Base-by-base conservation (phyloP, 2,329 filamentous ascomycete species). In the Pseudogymnoascus pannorum region DNA sequence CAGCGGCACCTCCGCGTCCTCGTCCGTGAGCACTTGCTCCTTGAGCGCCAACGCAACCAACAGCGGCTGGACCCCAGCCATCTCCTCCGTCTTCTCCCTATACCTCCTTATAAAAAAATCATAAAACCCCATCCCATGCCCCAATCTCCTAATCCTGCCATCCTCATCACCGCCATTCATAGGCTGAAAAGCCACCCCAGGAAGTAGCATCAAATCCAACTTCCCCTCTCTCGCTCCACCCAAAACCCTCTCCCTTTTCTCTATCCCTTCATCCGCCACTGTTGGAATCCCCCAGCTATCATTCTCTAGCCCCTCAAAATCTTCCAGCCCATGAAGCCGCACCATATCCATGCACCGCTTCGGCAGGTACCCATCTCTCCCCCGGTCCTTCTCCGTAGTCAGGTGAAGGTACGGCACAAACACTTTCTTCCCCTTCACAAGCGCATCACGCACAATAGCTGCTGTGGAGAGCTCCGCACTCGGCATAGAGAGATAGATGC, bases 261-360 rank as follows among this genome's bases (percentile, higher is more conserved):
- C 73, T 2, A 95, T 80, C 2, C 88, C 88, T 18, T 82, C 78
- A 58, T 81, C 77, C 63, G 85, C 80, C 62, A 96, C 83, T 31
- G 89, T 93, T n/a, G 94, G 94, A 66, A 99, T 99, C 8, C 92
- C 92, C 94, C 94, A 99, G 72, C 82, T 85, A 74, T 99, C 94
- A 40, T 82, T 81, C 69, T 86, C 76, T 63, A 97, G 78, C 22
- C 83, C 83, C 65, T 91, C 84, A 73, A 92, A 96, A 72, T 99
- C 94, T 26, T 83, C 76, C 58, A 91, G 73, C 24, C 86, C 87
- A 61, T 80, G 77, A 40, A 99, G 78, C 64, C 86, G 86, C 20
- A 99, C 84, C 94, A 99, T 97, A 71, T 97, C 92, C 94, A 99
- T 99, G 60, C 94, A 82, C 14, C 89, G 89, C 5, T 85, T 82